Evolutionary conservation across 192 early-diverging fungal genomes (phyloP).

Genomic region (Mortierella alpina): DNA sequence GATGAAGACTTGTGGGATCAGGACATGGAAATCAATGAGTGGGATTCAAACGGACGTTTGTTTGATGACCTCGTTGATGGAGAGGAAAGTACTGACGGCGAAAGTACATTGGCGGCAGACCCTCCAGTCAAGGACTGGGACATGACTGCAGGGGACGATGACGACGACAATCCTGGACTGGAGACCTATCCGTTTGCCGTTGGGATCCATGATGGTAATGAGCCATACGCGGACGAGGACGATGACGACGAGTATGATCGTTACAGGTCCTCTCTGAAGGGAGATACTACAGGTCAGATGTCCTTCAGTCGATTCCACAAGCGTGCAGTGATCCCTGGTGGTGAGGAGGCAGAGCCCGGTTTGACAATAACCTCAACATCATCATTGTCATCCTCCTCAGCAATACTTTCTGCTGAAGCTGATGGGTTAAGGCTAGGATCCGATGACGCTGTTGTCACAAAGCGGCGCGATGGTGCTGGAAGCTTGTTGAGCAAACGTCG

Average conservation of each 20-base stretch:
- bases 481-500: neutral
- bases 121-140: conserved; percentile 2
- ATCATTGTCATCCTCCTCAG: neutral
- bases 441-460: too few species aligned
- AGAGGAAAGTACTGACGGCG: neutral
- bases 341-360: too few species aligned
- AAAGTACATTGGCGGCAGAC: neutral
- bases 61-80: conserved; percentile 31
- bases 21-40: conserved; percentile 33
- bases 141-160: conserved; percentile 4
- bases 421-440: too few species aligned
- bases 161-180: neutral
- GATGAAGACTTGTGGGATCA: conserved; percentile 40
- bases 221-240: neutral
- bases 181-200: conserved; percentile 5
- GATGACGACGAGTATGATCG: conserved; percentile 7
- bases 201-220: neutral
- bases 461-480: neutral
- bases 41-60: conserved; percentile 24
- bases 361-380: neutral
- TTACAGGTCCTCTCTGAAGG: neutral
- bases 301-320: conserved; percentile 20
- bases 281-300: neutral
- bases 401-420: neutral
- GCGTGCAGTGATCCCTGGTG: neutral